Conservation (phyloP, 805 yeast genomes). For the Pichia californica region DNA sequence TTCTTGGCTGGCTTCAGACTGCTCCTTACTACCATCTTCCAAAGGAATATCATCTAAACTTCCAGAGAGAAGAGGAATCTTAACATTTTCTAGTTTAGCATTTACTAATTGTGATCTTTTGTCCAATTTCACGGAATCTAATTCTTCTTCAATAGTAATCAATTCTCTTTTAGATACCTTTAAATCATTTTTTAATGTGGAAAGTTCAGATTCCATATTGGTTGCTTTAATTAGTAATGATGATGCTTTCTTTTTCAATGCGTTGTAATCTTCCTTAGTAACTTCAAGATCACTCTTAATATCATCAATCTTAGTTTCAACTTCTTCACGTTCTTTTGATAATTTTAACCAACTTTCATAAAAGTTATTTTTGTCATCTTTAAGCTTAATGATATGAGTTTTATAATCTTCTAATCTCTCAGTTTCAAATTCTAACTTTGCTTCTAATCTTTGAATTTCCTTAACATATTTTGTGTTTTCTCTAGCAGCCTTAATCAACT, state of each 20-base stretch:
- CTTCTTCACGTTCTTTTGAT: slow-evolving; percentile 27
- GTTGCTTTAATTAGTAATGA: slow-evolving; percentile 13
- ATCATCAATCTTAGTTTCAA: slow-evolving; percentile 31
- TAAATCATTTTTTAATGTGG: slow-evolving; percentile 29
- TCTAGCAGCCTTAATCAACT: slow-evolving; percentile 47
- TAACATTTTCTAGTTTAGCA: slow-evolving; percentile 67
- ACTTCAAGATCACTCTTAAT: slow-evolving; percentile 37
- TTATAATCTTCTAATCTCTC: slow-evolving; percentile 51
- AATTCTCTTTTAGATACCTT: slow-evolving; percentile 28
- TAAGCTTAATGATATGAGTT: slow-evolving; percentile 39
- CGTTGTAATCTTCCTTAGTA: slow-evolving; percentile 29
- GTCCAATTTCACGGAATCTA: slow-evolving; percentile 48
- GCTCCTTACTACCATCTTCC: slow-evolving; percentile 31
- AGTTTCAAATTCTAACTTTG: slow-evolving; percentile 56
- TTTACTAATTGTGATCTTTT: slow-evolving; percentile 55
- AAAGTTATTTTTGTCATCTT: slow-evolving; percentile 32
- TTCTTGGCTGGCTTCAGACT: slow-evolving; percentile 29
- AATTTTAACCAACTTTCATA: slow-evolving; percentile 30
- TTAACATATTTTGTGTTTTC: slow-evolving; percentile 57
- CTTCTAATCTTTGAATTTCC: slow-evolving; percentile 54
- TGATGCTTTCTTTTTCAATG: slow-evolving; percentile 13
- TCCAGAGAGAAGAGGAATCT: slow-evolving; percentile 57
- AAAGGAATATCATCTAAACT: slow-evolving; percentile 56
- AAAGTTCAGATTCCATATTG: slow-evolving; percentile 25
- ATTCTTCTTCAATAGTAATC: slow-evolving; percentile 42